Conservation (phyloP, 2,329 filamentous ascomycete genomes). For the Trichoderma breve region DNA sequence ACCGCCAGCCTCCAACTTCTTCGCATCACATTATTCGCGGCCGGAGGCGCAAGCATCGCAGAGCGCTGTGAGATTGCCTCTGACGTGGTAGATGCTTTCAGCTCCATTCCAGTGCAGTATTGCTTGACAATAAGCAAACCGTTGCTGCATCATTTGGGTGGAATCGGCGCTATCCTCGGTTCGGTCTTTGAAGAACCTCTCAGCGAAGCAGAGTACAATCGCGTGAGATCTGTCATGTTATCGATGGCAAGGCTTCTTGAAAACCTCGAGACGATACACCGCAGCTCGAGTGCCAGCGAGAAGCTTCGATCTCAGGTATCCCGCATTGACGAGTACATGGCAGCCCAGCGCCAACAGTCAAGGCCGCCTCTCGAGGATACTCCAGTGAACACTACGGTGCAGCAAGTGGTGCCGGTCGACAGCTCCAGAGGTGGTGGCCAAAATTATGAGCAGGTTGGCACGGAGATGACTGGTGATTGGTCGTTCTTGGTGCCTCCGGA, state of each 20-base stretch:
- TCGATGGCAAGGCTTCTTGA: conserved; percentile 34
- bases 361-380: not conserved
- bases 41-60: conserved; percentile 29
- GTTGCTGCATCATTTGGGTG: conserved; percentile 34
- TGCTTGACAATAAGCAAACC: conserved; percentile 33
- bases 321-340: conserved; percentile 29
- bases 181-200: conserved; percentile 35
- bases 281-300: conserved; percentile 25
- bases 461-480: conserved; percentile 16
- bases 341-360: conserved; percentile 19
- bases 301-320: conserved; percentile 26
- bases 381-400: conserved; percentile 1
- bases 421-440: not conserved
- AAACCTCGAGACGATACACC: conserved; percentile 28
- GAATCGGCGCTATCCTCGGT: conserved; percentile 36
- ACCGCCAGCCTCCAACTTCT: conserved; percentile 35
- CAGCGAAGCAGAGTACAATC: conserved; percentile 30
- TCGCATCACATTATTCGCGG: conserved; percentile 33
- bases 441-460: not conserved
- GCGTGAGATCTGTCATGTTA: conserved; percentile 31
- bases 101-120: conserved; percentile 24
- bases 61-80: conserved; percentile 32
- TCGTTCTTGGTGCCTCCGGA: conserved; percentile 54
- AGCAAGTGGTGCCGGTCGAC: not conserved
- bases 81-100: conserved; percentile 32